These are phyloP conservation scores for Amphichorda felina DNA, from an alignment of 2,329 filamentous ascomycete genomes.

Conservation along the genomic window DNA sequence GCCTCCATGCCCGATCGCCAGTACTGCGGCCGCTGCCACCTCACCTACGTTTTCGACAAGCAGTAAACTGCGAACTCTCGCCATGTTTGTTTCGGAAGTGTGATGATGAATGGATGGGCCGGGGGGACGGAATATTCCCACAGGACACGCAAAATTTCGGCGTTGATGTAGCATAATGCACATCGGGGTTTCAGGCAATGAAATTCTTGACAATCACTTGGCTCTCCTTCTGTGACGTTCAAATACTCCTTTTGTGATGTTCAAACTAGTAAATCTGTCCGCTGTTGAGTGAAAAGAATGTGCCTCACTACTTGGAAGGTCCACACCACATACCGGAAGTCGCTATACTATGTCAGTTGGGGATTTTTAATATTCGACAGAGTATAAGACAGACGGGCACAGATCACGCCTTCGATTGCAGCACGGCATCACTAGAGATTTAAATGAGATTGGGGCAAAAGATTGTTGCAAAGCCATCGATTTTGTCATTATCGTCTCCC, in stretches of 20 bases:
- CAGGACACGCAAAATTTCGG: slow-evolving; percentile 8
- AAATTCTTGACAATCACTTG: slow-evolving; percentile 1
- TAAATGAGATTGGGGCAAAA: no score
- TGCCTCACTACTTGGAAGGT: no score
- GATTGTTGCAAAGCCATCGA: background rate
- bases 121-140: background rate
- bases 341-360: no score
- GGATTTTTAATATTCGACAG: no score
- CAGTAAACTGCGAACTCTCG: slow-evolving; percentile 26
- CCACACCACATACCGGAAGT: no score
- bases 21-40: slow-evolving; percentile 74
- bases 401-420: no score
- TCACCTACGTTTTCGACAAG: slow-evolving; percentile 65
- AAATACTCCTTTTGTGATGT: background rate
- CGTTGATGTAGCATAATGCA: slow-evolving; percentile 19
- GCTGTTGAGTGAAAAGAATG: no score
- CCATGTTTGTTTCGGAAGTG: slow-evolving; percentile 1
- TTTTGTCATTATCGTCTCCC: background rate
- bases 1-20: slow-evolving; percentile 99
- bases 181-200: slow-evolving; percentile 3
- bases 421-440: no score
- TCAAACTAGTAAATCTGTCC: no score
- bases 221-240: background rate
- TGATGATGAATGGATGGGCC: background rate
- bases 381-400: no score